Evolutionary conservation across 345 rosid species (phyloP).

Genomic region (Garcia nutans): DNA sequence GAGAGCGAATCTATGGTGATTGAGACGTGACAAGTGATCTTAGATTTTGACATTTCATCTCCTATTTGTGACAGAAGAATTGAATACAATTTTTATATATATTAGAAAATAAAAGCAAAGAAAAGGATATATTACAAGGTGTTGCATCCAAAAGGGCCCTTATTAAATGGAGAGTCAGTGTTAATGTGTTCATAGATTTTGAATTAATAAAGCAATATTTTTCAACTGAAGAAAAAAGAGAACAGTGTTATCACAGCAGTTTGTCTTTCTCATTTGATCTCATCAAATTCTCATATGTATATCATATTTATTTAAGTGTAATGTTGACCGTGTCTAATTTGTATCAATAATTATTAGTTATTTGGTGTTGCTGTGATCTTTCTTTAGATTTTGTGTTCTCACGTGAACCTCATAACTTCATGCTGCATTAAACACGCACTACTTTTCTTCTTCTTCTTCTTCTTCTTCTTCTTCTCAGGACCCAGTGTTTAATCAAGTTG

Average conservation of each 20-base stretch:
- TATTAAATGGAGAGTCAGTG: slow-evolving; percentile 12
- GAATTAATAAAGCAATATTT: no score
- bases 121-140: neutral
- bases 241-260: slow-evolving; percentile 20
- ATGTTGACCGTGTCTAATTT: no score
- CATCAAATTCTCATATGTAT: slow-evolving; percentile 7
- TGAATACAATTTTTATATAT: slow-evolving; percentile 3
- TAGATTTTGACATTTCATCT: slow-evolving; percentile 44
- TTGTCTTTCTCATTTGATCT: slow-evolving; percentile 13
- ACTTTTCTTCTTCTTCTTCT: no score
- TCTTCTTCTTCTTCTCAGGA: no score
- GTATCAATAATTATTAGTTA: neutral
- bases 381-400: slow-evolving; percentile 37
- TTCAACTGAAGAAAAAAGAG: neutral
- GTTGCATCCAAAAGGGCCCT: slow-evolving; percentile 23
- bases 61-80: slow-evolving; percentile 1
- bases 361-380: slow-evolving; percentile 25
- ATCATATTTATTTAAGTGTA: no score
- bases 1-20: slow-evolving; percentile 40
- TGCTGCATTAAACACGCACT: slow-evolving; percentile 21
- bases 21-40: slow-evolving; percentile 36
- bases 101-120: neutral
- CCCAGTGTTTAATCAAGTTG: no score
- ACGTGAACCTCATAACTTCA: slow-evolving; percentile 34
- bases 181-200: neutral